phyloP scores from a whole-genome alignment of 1,139 yeast genomes.

The Arxiozyma heterogenica region DNA sequence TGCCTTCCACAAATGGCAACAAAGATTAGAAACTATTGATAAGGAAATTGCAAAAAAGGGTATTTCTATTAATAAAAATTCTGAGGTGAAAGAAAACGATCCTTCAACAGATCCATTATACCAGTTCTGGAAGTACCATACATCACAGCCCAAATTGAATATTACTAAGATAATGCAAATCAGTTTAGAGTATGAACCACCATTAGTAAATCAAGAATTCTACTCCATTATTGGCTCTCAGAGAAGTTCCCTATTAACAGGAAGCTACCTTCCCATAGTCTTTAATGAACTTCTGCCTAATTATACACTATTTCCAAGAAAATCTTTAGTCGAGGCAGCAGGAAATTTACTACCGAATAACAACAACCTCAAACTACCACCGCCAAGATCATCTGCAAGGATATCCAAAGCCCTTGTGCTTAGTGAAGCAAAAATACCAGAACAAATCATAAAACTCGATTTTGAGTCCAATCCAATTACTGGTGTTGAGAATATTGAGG shows the following conservation, averaged over 20 bases:
- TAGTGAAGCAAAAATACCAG: conserved; percentile 10
- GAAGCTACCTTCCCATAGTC: conserved; percentile 51
- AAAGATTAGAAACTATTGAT: conserved; percentile 17
- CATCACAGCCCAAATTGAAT: conserved; percentile 20
- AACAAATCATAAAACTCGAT: neutral
- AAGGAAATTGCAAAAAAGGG: neutral
- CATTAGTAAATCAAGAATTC: conserved; percentile 18
- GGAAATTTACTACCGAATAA: conserved; percentile 23
- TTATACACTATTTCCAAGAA: conserved; percentile 47
- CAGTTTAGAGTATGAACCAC: conserved; percentile 25
- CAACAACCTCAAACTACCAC: conserved; percentile 7
- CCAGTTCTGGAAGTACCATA: conserved; percentile 26
- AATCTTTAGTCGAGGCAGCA: conserved; percentile 42
- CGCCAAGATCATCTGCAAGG: conserved; percentile 19
- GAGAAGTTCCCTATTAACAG: conserved; percentile 38
- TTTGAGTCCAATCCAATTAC: conserved; percentile 28
- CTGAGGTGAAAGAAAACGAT: neutral
- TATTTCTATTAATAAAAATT: neutral
- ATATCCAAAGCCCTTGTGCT: conserved; percentile 14
- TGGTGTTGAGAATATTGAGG: conserved; percentile 33
- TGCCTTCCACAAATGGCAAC: conserved; percentile 74
- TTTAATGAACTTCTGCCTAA: conserved; percentile 47
- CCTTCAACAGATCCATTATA: conserved; percentile 14
- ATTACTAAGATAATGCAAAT: conserved; percentile 24
- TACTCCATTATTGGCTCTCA: conserved; percentile 20